Evolutionary conservation across 352 stramenopile species (phyloP).

Genomic region (Thraustochytrium sp.): DNA sequence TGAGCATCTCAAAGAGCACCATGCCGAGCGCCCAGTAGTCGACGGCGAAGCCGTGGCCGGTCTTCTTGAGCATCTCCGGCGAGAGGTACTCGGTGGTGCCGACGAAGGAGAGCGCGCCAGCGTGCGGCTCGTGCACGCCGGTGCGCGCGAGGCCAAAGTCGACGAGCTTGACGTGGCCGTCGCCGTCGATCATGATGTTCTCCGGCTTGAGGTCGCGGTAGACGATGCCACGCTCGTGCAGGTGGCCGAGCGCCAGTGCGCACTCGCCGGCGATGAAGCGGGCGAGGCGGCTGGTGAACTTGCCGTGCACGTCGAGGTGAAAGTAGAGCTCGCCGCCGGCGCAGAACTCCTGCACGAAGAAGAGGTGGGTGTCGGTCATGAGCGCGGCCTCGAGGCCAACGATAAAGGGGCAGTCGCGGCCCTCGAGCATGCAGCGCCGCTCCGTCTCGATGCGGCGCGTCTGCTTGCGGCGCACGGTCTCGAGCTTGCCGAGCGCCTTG

Average conservation of each 20-base stretch:
- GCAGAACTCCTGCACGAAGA: constrained; percentile 65
- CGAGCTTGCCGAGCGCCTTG: constrained; percentile 27
- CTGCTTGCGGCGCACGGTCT: constrained; percentile 32
- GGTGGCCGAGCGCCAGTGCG: constrained; percentile 71
- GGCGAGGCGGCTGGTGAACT: constrained; percentile 74
- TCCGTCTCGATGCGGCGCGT: constrained; percentile 17
- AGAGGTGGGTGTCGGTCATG: background rate
- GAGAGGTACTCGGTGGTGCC: constrained; percentile 95
- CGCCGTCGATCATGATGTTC: constrained; percentile 54
- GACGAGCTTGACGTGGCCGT: constrained; percentile 55
- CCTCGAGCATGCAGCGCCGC: background rate
- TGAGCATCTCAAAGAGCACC: constrained; percentile 89
- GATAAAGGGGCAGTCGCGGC: constrained; percentile 34
- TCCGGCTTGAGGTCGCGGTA: constrained; percentile 61
- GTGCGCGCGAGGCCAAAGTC: constrained; percentile 88
- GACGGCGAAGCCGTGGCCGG: constrained; percentile 74
- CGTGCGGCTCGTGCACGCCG: constrained; percentile 86
- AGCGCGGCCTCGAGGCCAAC: constrained; percentile 18
- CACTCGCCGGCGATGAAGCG: constrained; percentile 84
- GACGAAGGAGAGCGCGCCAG: constrained; percentile 93
- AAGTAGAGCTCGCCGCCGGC: constrained; percentile 81
- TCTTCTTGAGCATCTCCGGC: constrained; percentile 82
- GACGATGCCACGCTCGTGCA: constrained; percentile 77
- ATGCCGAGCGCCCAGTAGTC: constrained; percentile 87
- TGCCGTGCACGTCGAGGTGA: constrained; percentile 76